These are phyloP conservation scores for Panaeolus papilionaceus DNA, from an alignment of 768 basidiomycete genomes.

Conservation along the genomic window DNA sequence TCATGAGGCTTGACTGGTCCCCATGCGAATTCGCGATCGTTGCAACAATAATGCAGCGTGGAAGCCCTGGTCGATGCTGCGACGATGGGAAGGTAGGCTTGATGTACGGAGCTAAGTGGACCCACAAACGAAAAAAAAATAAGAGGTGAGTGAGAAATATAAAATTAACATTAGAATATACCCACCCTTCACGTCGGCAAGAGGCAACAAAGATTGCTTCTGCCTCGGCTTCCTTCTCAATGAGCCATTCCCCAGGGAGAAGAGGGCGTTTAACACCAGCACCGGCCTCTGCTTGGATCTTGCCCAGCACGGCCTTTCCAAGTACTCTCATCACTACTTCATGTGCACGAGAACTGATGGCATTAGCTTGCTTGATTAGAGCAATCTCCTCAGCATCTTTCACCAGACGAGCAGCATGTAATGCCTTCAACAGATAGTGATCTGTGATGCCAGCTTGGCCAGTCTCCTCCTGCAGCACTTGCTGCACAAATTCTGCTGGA, in stretches of 20 bases:
- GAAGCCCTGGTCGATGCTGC: constrained; percentile 87
- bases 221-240: constrained; percentile 92
- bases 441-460: constrained; percentile 53
- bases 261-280: constrained; percentile 55
- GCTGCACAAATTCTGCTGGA: constrained; percentile 46
- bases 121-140: constrained; percentile 16
- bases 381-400: constrained; percentile 81
- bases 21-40: constrained; percentile 87
- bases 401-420: constrained; percentile 81
- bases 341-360: constrained; percentile 89
- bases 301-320: constrained; percentile 70
- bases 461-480: constrained; percentile 40
- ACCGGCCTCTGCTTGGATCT: constrained; percentile 51
- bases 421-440: constrained; percentile 71
- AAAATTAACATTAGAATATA: constrained; percentile 16
- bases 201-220: constrained; percentile 94
- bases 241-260: constrained; percentile 84
- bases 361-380: constrained; percentile 79
- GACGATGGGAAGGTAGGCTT: constrained; percentile 93
- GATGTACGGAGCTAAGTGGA: constrained; percentile 69
- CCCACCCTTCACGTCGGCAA: constrained; percentile 87
- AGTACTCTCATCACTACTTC: constrained; percentile 92
- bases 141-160: neutral
- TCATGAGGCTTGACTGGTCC: constrained; percentile 69
- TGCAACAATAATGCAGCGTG: constrained; percentile 95